A percentile compares a stretch with the other conserved stretches of the same genome.
Conservation (phyloP, 163 green algal genomes). For the Chlorella variabilis region DNA sequence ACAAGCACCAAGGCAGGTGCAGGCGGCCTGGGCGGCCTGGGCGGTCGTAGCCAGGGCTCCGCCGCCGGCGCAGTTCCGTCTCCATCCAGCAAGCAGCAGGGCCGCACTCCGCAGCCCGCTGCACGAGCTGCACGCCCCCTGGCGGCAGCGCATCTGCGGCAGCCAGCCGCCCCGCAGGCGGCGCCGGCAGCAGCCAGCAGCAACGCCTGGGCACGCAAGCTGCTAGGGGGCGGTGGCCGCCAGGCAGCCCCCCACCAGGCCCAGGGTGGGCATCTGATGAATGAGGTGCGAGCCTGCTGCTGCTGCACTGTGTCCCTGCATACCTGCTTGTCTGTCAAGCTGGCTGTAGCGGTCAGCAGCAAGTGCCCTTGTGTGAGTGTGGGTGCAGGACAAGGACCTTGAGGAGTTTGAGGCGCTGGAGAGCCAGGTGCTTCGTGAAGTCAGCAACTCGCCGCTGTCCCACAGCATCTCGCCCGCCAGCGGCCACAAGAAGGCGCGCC, state of each 20-base stretch:
- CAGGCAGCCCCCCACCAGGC: too few species aligned
- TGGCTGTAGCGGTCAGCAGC: neutral
- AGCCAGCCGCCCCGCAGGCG: neutral
- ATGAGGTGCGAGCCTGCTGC: too few species aligned
- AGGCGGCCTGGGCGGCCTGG: neutral
- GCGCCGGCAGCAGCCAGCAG: neutral
- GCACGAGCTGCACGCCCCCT: neutral
- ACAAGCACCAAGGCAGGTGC: neutral
- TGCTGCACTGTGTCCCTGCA: too few species aligned
- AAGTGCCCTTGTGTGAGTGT: neutral
- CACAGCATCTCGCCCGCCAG: neutral
- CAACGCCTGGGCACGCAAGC: conserved; percentile 1
- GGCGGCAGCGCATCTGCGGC: neutral
- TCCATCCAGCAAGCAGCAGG: too few species aligned
- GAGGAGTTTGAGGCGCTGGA: conserved; percentile 44
- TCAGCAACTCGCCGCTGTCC: conserved; percentile 13
- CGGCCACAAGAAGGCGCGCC: conserved; percentile 1
- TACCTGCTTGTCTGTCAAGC: too few species aligned
- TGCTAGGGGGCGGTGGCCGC: neutral
- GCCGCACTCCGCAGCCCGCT: too few species aligned
- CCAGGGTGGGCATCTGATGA: too few species aligned
- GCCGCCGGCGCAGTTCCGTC: too few species aligned
- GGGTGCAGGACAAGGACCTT: conserved; percentile 32
- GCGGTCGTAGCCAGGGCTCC: too few species aligned
- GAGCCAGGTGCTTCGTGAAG: conserved; percentile 37